Base-by-base conservation (phyloP, 208 protist species). In the Acanthamoeba triangularis region DNA sequence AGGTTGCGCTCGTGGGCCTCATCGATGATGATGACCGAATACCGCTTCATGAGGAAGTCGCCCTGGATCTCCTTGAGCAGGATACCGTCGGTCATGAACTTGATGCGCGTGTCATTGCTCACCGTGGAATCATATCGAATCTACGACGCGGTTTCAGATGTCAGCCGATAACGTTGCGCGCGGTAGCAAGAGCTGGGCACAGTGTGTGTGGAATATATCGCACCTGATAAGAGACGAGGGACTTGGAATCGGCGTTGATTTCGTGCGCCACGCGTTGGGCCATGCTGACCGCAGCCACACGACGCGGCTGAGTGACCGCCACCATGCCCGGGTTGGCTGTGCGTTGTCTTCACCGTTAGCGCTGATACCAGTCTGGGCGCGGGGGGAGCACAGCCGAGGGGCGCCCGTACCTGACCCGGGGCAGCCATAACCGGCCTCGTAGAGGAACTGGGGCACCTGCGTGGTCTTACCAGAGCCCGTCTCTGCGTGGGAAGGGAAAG, bases 1-100 rank as follows among this genome's bases (percentile, higher is more conserved):
- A 98, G 41, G 72, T 96, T 98, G 49, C 98, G 95, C 95, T 99
- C 99, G 90, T 99, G 99, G 28, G 98, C 99, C 96, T 99, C 99
- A 95, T 99, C 99, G 30, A 99, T 76, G 28, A 99, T 97, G 65
- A 99, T 97, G 0, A 96, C 97, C 23, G 96, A 98, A 93, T 99
- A 99, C 47, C 97, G 54, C 0, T 47, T 93, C 8, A 99, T 82
- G 18, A 98, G 65, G 96, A 98, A 97, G 96, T 99, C 98, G 0
- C 18, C n/a, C 95, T 88, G 96, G 30, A 98, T 96, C 82, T 99
- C 98, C 41, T 94, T 69, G 85, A 98, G 67, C 44, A 99, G 63
- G 25, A 98, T 96, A 97, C 98, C 98, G 91, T 99, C 98, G 10
- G 98, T 99, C 98, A 99, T 98, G 82, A 98, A 98, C 74, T 98